Percentiles rank a stretch among this genome's conserved stretches.
Evolutionary conservation across 805 yeast genomes (phyloP).

Genomic region (Scheffersomyces lignosus): DNA sequence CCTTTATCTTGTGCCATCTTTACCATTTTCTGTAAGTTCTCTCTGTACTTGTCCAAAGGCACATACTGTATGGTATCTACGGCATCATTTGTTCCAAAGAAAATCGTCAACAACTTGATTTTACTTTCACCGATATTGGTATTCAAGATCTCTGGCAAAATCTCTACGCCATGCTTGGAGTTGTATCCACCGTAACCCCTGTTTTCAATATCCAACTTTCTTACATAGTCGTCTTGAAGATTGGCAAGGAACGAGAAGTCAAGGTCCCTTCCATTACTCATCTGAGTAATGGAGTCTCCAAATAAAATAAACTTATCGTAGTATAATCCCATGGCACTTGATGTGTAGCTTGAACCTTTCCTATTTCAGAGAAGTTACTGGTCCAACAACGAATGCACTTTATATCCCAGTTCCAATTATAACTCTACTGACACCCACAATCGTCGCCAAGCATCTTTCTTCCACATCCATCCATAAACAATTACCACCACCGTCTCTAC

Average conservation of each 20-base stretch:
- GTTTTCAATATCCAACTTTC: slow-evolving; percentile 66
- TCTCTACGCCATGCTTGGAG: slow-evolving; percentile 52
- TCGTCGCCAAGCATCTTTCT: too few relatives aligned
- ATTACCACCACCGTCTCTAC: too few relatives aligned
- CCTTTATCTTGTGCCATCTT: slow-evolving; percentile 36
- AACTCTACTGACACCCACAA: too few relatives aligned
- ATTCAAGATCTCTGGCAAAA: slow-evolving; percentile 45
- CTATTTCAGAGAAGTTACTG: too few relatives aligned
- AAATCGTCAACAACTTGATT: slow-evolving; percentile 53
- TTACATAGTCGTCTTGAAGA: slow-evolving; percentile 46
- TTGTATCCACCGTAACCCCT: slow-evolving; percentile 82
- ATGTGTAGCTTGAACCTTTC: too few relatives aligned
- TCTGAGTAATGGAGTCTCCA: slow-evolving; percentile 74
- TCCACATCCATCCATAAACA: too few relatives aligned
- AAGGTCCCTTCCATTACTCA: slow-evolving; percentile 36
- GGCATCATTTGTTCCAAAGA: slow-evolving; percentile 81
- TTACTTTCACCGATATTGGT: slow-evolving; percentile 26
- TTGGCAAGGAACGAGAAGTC: slow-evolving; percentile 54
- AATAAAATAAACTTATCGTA: slow-evolving; percentile 54
- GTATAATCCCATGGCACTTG: not conserved
- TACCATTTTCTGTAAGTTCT: slow-evolving; percentile 49
- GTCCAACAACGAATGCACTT: too few relatives aligned
- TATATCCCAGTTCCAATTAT: too few relatives aligned
- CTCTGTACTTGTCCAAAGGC: slow-evolving; percentile 46
- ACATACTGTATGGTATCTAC: slow-evolving; percentile 40